Base-by-base conservation (phyloP, 2,329 filamentous ascomycete genomes). In the Epichloe aotearoae region DNA sequence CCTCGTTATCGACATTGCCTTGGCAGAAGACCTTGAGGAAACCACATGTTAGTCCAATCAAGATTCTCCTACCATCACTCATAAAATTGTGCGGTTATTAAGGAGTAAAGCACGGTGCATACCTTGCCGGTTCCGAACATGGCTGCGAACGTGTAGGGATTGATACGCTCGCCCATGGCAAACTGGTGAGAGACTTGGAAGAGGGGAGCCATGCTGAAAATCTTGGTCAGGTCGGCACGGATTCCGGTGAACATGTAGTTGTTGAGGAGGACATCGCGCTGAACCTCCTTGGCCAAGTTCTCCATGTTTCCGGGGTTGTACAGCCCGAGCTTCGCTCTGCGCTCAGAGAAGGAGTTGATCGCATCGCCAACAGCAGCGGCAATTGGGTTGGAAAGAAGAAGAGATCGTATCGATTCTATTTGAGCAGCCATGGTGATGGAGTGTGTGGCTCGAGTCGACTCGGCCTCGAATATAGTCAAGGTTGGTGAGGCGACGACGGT, bases 161-260 rank as follows among this genome's bases (percentile, higher is more conserved):
- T 90, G 68, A 95, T 76, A 59, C 86, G 83, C 71, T 95, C 88
- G 61, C 93, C 91, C 80, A 96, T 88, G 51, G 91, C 85, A 69
- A 98, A 93, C 61, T 93, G 88, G 73, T 98, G 93, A 58, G 91
- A 96, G 61, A 96, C 86, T 72, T 97, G 91, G 77, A 98, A 98
- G 59, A 97, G 75, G 52, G 93, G 93, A 52, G 83, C 81, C 68
- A 95, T 81, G 77, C 89, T 93, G 73, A 97, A 95, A 65, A 88
- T 83, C 77, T 96, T 97, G 66, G 89, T 96, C 66, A 97, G 76
- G 70, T 98, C 93, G 68, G 91, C 94, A 66, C 91, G 87, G 68
- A 98, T 79, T 63, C 93, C 93, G 43, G 88, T 86, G 76, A 98
- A 97, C 82, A 93, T 94, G 69, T 88, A 86, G 76, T 96, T 95